Evolutionary conservation across 1,284 basidiomycete genomes (phyloP), one percentile per base, ranked within the genome.

Genomic region (Grifola frondosa): DNA sequence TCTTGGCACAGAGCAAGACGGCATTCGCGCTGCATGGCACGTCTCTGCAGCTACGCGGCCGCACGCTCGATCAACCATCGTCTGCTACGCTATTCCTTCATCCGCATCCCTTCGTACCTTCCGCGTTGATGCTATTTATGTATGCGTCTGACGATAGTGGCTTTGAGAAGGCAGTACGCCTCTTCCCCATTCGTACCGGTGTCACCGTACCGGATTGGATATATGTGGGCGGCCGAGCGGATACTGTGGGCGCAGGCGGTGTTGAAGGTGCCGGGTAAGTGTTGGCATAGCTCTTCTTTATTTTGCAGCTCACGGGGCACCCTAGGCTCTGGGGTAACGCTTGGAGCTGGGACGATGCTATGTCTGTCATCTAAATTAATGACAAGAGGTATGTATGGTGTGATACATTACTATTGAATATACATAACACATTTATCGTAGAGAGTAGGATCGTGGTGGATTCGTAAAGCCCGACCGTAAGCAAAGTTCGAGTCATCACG

Each of bases 181-280:
- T 91, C n/a, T 84, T 92, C 53, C 90, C 91, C 2, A 76, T 88
- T 17, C 78, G 91, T 10, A 93, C 89, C 0, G 90, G 88, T 4
- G 70, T 91, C 6, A 62, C 78, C 8, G 68, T 76, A 1, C 88
- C 90, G 2, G 86, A 90, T 56, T 93, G 88, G 87, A 58, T 88
- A 2, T 69, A 91, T 13, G 67, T 82, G 2, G 75, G 77, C 7
- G 61, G 65, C 3, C 60, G 66, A 8, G 70, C 77, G 10, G 82
- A 83, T 53, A 61, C 54, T 37, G 64, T 76, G 15, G 88, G 83
- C 9, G 79, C 84, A 11, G 87, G 77, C 10, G 90, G 85, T 1
- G 66, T 91, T n/a, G 60, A 77, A 12, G 88, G 79, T 17, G 84
- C 84, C 50, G 86, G 86, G 86, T 85, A 62, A 61, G 79, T 53